Evolutionary conservation across 371 early-diverging fungal species (phyloP).

Genomic region (Apophysomyces trapeziformis): DNA sequence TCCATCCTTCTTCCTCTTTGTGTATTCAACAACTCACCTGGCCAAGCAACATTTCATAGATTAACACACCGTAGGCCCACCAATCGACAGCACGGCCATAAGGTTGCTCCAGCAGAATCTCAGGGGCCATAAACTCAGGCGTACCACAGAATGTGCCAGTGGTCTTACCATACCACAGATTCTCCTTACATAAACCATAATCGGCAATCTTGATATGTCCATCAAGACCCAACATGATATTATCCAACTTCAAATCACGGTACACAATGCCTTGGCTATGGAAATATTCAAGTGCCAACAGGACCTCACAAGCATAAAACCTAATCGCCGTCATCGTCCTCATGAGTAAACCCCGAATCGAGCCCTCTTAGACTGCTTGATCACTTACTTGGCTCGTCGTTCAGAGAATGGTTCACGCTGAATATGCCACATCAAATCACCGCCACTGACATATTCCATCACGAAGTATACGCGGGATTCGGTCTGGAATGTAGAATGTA

Average conservation of each 20-base stretch:
- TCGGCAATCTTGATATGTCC: constrained; percentile 99
- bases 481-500: constrained; percentile 97
- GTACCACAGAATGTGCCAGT: constrained; percentile 93
- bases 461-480: constrained; percentile 96
- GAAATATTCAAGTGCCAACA: constrained; percentile 84
- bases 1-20: not conserved
- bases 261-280: constrained; percentile 55
- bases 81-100: constrained; percentile 91
- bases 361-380: too few relatives aligned
- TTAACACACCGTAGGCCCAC: constrained; percentile 94
- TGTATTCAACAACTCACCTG: constrained; percentile 47
- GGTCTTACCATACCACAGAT: constrained; percentile 58
- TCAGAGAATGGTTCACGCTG: constrained; percentile 88
- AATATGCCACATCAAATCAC: constrained; percentile 99
- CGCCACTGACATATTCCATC: constrained; percentile 99
- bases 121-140: constrained; percentile 82
- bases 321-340: constrained; percentile 18
- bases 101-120: constrained; percentile 78
- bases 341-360: not conserved
- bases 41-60: constrained; percentile 96
- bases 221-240: constrained; percentile 63
- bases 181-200: constrained; percentile 82
- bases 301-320: constrained; percentile 97
- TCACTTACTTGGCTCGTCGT: constrained; percentile 75
- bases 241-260: constrained; percentile 57